Evolutionary conservation across 2,329 filamentous ascomycete species (phyloP).

Genomic region (Diaporthe sp.): DNA sequence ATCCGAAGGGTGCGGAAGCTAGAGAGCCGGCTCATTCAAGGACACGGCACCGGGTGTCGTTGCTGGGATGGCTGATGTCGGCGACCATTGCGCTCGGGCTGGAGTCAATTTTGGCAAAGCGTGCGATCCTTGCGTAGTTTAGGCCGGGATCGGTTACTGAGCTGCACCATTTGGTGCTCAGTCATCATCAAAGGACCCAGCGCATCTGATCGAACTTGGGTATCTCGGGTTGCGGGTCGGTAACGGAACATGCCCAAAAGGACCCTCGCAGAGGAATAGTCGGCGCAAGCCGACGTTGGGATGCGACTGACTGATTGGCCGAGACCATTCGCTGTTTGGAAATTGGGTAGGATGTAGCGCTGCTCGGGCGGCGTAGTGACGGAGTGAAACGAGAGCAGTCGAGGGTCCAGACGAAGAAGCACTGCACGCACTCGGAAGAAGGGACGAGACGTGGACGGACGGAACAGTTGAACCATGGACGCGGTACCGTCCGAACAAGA

Average conservation of each 20-base stretch:
- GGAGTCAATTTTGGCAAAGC: background rate
- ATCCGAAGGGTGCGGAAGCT: background rate
- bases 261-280: background rate
- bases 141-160: background rate
- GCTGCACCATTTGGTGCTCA: background rate
- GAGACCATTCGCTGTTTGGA: background rate
- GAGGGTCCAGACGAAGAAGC: background rate
- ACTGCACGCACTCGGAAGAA: background rate
- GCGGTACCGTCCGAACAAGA: constrained; percentile 12
- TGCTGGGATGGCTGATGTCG: background rate
- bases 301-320: background rate
- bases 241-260: background rate
- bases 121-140: background rate
- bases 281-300: background rate
- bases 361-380: background rate
- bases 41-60: background rate
- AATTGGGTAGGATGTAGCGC: background rate
- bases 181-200: too few species aligned
- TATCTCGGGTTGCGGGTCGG: background rate
- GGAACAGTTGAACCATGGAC: constrained; percentile 6
- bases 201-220: background rate
- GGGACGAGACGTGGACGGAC: constrained; percentile 5
- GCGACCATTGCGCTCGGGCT: background rate
- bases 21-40: background rate
- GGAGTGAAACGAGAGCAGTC: constrained; percentile 14